Evolutionary conservation across 2,329 filamentous ascomycete species (phyloP).

Genomic region (Immersiporthe knoxdaviesiana): DNA sequence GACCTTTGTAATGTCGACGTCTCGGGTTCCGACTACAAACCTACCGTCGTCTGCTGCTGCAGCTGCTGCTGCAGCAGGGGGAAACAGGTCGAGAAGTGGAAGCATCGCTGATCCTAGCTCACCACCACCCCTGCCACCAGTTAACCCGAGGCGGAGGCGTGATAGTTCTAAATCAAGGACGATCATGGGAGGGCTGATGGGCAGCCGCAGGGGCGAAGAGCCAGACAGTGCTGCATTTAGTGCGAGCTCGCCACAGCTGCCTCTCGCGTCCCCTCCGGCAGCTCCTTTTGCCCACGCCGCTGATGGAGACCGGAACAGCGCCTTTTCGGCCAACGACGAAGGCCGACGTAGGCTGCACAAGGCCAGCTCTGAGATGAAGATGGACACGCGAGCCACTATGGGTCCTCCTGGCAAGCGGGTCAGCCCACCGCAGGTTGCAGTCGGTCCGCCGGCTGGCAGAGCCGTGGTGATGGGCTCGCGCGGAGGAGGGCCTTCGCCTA

Average conservation of each 20-base stretch:
- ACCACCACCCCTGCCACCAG: constrained; percentile 59
- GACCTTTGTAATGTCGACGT: constrained; percentile 50
- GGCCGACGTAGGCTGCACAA: constrained; percentile 49
- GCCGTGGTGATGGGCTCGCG: constrained; percentile 38
- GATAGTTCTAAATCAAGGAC: constrained; percentile 45
- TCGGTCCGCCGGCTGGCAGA: constrained; percentile 42
- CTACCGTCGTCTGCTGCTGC: constrained; percentile 38
- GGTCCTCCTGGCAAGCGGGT: constrained; percentile 34
- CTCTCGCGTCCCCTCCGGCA: constrained; percentile 32
- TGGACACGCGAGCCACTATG: constrained; percentile 29
- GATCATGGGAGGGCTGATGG: constrained; percentile 42
- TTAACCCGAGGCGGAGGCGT: constrained; percentile 58
- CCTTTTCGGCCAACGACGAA: constrained; percentile 42
- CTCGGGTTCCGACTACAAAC: constrained; percentile 48
- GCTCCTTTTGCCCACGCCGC: constrained; percentile 23
- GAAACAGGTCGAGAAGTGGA: constrained; percentile 42
- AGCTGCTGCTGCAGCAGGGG: constrained; percentile 22
- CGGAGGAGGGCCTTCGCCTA: constrained; percentile 34
- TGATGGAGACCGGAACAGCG: constrained; percentile 35
- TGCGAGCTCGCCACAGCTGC: constrained; percentile 39
- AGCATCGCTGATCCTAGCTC: constrained; percentile 36
- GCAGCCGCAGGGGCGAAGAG: constrained; percentile 41
- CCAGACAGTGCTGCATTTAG: constrained; percentile 35
- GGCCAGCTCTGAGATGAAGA: constrained; percentile 45
- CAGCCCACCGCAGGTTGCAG: constrained; percentile 35